Evolutionary conservation across 2,329 filamentous ascomycete species (phyloP), one percentile per base, ranked within the genome.

Genomic region (Tolypocladium sp.): DNA sequence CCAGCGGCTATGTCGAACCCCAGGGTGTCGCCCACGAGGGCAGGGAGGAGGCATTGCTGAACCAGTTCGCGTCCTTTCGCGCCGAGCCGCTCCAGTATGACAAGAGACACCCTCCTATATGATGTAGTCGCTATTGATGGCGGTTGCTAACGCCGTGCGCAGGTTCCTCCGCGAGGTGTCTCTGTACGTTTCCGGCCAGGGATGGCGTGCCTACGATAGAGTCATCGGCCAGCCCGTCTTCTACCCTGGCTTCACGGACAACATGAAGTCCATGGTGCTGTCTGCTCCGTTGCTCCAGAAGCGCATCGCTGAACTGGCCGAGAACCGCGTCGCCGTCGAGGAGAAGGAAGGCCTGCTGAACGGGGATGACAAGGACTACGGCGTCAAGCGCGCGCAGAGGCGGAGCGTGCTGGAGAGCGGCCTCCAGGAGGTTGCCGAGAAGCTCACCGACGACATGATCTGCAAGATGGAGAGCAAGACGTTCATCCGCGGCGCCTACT

Each of bases 381-480:
- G 61, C 10, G 59, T 69, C 38, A 79, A 84, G 71, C 78, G 80
- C 59, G 75, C 76, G 5, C 81, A 81, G 62, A 77, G 83, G 58
- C 83, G 80, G 57, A 77, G 76, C 59, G 85, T 89, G 66, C 84
- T 97, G 59, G 86, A 92, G 68, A 79, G 80, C 42, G 87, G 87
- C 60, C 77, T 99, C 53, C 81, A 86, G 58, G 87, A 96, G 69
- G 87, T 97, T 5, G 89, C 91, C 4, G 91, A 94, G 63, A 87
- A 88, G 64, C 87, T 94, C 82, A 91, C 92, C 30, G 91, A 96
- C 69, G 85, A 88, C 63, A 97, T 99, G 94, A 97, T 99, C 62
- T 97, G 93, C 82, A 99, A 99, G 76, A 93, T 97, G 82, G 94
- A 99, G 74, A 95, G 89, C 79, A 95, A 92, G 71, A 79, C 84